Conservation (phyloP, 805 yeast species). For the Komagataella pastoris region DNA sequence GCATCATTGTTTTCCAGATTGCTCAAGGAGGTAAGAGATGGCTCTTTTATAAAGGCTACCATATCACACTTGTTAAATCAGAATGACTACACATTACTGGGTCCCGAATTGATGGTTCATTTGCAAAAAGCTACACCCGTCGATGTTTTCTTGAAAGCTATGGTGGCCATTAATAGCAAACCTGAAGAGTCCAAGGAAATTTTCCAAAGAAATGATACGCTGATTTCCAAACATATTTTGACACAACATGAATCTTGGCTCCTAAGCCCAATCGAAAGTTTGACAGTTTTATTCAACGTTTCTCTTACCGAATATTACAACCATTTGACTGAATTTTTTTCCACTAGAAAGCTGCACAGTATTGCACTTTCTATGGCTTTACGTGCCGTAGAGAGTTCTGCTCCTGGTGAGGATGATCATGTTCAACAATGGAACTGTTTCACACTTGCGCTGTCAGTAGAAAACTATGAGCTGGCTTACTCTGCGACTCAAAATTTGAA, state of each 20-base stretch:
- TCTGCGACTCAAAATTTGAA: conserved; percentile 14
- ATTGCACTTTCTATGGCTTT: conserved; percentile 15
- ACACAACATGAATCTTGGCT: neutral
- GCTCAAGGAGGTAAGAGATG: neutral
- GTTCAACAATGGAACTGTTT: conserved; percentile 9
- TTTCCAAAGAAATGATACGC: neutral
- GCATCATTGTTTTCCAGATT: neutral
- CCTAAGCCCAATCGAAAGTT: neutral
- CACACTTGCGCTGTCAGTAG: conserved; percentile 15
- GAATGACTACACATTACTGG: neutral
- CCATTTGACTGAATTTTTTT: conserved; percentile 23
- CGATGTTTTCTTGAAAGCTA: neutral
- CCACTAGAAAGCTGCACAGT: conserved; percentile 14
- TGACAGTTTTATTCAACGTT: neutral
- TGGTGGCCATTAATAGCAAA: neutral
- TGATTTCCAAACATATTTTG: neutral
- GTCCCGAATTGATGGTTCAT: neutral
- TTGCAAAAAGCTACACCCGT: neutral
- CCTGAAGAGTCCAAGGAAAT: neutral
- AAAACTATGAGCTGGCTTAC: conserved; percentile 16
- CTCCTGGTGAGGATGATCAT: conserved; percentile 7
- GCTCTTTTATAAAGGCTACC: neutral
- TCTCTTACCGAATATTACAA: conserved; percentile 22
- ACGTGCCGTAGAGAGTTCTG: neutral
- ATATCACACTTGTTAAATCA: neutral